These are phyloP conservation scores for Fistulinella cinereoalba DNA, from an alignment of 1,284 basidiomycete species.

Conservation along the genomic window DNA sequence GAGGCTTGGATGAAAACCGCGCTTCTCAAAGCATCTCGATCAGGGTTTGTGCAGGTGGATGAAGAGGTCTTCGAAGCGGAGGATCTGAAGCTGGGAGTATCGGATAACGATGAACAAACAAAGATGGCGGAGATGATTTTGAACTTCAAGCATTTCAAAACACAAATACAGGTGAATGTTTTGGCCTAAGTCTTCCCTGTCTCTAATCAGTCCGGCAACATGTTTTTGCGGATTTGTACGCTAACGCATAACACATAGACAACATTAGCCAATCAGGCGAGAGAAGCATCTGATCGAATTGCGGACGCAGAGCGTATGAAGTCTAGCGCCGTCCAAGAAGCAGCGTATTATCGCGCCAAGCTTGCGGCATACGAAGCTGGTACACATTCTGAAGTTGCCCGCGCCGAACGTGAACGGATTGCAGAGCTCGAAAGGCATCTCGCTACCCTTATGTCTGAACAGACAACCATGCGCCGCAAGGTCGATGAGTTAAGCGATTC, in stretches of 20 bases:
- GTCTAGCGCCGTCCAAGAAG: conserved; percentile 85
- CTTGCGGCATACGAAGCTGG: conserved; percentile 80
- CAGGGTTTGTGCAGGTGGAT: conserved; percentile 78
- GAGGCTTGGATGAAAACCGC: conserved; percentile 88
- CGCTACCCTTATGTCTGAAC: conserved; percentile 62
- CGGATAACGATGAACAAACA: conserved; percentile 35
- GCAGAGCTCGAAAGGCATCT: conserved; percentile 81
- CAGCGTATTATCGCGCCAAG: conserved; percentile 95
- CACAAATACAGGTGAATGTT: conserved; percentile 76
- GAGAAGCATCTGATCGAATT: conserved; percentile 73
- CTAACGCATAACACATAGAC: conserved; percentile 43
- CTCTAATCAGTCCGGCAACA: neutral
- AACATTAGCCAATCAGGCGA: conserved; percentile 72
- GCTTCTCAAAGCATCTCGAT: conserved; percentile 71
- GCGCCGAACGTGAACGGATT: conserved; percentile 80
- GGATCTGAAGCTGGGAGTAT: conserved; percentile 40
- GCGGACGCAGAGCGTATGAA: conserved; percentile 81
- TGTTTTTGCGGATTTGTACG: conserved; percentile 4
- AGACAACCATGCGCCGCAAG: conserved; percentile 66
- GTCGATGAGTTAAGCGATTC: conserved; percentile 73
- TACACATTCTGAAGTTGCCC: conserved; percentile 61
- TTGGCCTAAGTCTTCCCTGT: neutral
- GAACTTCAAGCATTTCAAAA: conserved; percentile 86
- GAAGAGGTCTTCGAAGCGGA: conserved; percentile 37
- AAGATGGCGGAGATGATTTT: conserved; percentile 74